A percentile compares a stretch with the other conserved stretches of the same genome.
These are phyloP conservation scores for Melastoma candidum DNA, from an alignment of 441 rosid genomes.

Conservation along the genomic window DNA sequence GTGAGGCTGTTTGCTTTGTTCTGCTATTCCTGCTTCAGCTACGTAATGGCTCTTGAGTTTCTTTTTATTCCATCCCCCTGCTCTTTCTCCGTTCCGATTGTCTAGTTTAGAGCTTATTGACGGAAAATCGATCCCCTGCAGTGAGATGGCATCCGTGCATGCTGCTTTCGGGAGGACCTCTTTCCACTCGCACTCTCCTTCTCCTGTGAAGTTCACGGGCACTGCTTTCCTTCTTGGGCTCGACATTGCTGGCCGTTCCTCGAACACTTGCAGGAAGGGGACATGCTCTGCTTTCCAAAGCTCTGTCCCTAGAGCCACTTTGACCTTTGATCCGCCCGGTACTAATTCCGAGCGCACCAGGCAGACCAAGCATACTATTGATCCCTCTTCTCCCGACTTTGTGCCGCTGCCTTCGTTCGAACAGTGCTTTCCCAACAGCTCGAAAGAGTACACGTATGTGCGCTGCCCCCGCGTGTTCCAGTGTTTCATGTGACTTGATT, in stretches of 20 bases:
- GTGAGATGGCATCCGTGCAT: slow-evolving; percentile 59
- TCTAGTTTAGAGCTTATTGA: no score
- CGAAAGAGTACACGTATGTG: slow-evolving; percentile 38
- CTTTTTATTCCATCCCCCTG: no score
- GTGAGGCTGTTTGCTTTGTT: no score
- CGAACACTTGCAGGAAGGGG: slow-evolving; percentile 31
- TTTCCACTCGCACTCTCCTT: slow-evolving; percentile 31
- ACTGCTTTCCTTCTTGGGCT: slow-evolving; percentile 49
- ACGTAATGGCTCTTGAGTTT: no score
- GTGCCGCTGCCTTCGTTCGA: slow-evolving; percentile 78
- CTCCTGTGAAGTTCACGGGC: slow-evolving; percentile 36
- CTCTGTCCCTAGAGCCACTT: slow-evolving; percentile 41
- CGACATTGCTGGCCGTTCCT: slow-evolving; percentile 33
- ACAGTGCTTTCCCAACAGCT: slow-evolving; percentile 86
- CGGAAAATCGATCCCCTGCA: no score
- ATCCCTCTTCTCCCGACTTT: slow-evolving; percentile 91
- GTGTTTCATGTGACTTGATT: no score
- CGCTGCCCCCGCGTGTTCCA: no score
- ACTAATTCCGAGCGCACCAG: slow-evolving; percentile 35
- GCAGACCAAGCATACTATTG: slow-evolving; percentile 60
- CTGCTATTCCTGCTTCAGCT: no score
- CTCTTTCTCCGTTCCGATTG: no score
- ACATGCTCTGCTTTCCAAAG: slow-evolving; percentile 10
- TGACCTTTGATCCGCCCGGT: slow-evolving; percentile 67
- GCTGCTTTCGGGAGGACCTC: slow-evolving; percentile 32